Evolutionary conservation across 1,284 basidiomycete species (phyloP).

Genomic region (Papiliotrema fonsecae): DNA sequence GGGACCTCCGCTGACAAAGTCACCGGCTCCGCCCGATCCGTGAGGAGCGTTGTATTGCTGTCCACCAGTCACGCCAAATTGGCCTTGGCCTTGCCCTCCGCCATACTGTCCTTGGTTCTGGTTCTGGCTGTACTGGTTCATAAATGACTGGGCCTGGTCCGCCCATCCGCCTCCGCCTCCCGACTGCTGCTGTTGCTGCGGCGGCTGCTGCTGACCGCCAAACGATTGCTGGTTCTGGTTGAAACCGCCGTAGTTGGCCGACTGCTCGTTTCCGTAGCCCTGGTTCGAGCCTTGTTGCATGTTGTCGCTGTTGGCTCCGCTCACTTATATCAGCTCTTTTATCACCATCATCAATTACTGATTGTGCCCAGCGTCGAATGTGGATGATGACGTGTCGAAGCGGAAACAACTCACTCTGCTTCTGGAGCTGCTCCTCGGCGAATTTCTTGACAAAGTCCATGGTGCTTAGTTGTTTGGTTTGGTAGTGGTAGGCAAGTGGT

Average conservation of each 20-base stretch:
- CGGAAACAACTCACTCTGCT: constrained; percentile 12
- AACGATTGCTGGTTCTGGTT: not conserved
- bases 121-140: constrained; percentile 2
- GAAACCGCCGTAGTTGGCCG: constrained; percentile 1
- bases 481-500: too few species aligned
- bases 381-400: not conserved
- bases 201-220: not conserved
- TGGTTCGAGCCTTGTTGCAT: constrained; percentile 1
- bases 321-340: not conserved
- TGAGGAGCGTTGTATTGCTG: constrained; percentile 37
- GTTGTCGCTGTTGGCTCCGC: constrained; percentile 1
- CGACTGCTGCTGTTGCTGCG: constrained; percentile 2
- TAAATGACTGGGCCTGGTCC: not conserved
- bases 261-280: constrained; percentile 2
- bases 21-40: constrained; percentile 25
- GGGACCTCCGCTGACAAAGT: constrained; percentile 17
- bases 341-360: too few species aligned
- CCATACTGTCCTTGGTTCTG: constrained; percentile 7
- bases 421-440: constrained; percentile 21
- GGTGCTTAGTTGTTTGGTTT: constrained; percentile 5
- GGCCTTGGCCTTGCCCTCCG: constrained; percentile 4
- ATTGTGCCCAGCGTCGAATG: too few species aligned
- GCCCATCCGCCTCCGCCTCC: not conserved
- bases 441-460: constrained; percentile 37
- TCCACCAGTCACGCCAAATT: constrained; percentile 29